Evolutionary conservation across 441 rosid genomes (phyloP), one percentile per base, ranked within the genome.

Genomic region (Breynia disticha): DNA sequence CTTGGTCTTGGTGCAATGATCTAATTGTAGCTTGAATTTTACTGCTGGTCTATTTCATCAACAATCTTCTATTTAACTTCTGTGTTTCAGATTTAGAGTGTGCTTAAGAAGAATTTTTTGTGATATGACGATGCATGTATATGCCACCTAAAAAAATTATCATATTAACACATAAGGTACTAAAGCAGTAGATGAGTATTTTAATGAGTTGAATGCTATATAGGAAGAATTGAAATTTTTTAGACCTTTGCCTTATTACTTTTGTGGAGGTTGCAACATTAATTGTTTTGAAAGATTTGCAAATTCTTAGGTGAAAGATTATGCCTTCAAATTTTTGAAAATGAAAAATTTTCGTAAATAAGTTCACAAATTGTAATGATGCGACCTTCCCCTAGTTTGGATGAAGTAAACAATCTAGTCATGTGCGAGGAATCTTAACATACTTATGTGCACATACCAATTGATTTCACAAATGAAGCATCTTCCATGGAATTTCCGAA

Each of bases 221-320:
- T 50, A 16, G 38, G 53, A 50, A 50, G 18, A 22, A 22, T 50
- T 50, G 16, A 50, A 18, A 14, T 16, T 7, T 21, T 50, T 50
- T 24, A 50, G 0, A 15, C 16, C 13, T 10, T n/a, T 22, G n/a
- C 39, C 19, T 9, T 18, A 22, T 0, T 50, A 0, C 15, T 21
- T 7, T 1, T 50, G 37, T 50, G 53, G 13, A 11, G 7, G 14
- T 1, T 50, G 19, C 19, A 15, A 22, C 7, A 0, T 20, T 0
- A 21, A 21, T 50, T 50, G 39, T 3, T 50, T 50, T 14, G 0
- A 50, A 21, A 13, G n/a, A n/a, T n/a, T n/a, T n/a, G n/a, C n/a
- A n/a, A n/a, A n/a, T n/a, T n/a, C n/a, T n/a, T n/a, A n/a, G n/a
- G n/a, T n/a, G n/a, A n/a, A n/a, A n/a, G n/a, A n/a, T n/a, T n/a